These are phyloP conservation scores for Plasmodium yoelii DNA, from an alignment of 169 alveolate species.

Conservation along the genomic window DNA sequence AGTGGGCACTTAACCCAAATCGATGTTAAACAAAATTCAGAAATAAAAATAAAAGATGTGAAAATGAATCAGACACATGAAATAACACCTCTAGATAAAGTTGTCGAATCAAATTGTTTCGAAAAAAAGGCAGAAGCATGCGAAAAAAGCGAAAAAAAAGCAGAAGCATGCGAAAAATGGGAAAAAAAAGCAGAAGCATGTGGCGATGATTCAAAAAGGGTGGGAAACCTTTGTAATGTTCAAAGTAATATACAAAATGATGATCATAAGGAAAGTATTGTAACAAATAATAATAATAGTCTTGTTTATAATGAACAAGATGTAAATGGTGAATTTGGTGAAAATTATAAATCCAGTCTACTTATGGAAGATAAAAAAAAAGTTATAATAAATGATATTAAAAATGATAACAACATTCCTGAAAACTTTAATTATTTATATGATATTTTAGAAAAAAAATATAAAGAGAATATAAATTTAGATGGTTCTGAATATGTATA, in stretches of 20 bases:
- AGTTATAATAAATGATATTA: constrained; percentile 10
- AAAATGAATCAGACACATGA: neutral
- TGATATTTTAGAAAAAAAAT: constrained; percentile 30
- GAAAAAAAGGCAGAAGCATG: neutral
- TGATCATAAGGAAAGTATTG: too few relatives aligned
- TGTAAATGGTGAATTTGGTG: neutral
- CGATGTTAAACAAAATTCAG: neutral
- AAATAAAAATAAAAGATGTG: neutral
- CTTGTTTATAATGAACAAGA: neutral
- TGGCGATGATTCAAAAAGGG: neutral
- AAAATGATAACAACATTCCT: neutral
- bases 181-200: neutral
- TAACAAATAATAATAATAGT: too few relatives aligned
- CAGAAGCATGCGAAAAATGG: neutral
- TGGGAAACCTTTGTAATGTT: neutral
- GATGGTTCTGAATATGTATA: constrained; percentile 61
- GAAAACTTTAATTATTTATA: constrained; percentile 28
- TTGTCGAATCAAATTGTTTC: too few relatives aligned
- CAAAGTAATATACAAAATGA: neutral
- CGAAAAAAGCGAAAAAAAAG: constrained; percentile 15
- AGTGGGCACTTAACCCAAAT: neutral
- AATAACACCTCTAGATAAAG: neutral
- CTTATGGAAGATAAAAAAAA: constrained; percentile 8
- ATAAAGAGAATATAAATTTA: constrained; percentile 20
- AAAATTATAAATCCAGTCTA: neutral